A percentile compares a stretch with the other conserved stretches of the same genome.
phyloP scores from a whole-genome alignment of 352 stramenopile species.

The Salisapilia sapeloensis region DNA sequence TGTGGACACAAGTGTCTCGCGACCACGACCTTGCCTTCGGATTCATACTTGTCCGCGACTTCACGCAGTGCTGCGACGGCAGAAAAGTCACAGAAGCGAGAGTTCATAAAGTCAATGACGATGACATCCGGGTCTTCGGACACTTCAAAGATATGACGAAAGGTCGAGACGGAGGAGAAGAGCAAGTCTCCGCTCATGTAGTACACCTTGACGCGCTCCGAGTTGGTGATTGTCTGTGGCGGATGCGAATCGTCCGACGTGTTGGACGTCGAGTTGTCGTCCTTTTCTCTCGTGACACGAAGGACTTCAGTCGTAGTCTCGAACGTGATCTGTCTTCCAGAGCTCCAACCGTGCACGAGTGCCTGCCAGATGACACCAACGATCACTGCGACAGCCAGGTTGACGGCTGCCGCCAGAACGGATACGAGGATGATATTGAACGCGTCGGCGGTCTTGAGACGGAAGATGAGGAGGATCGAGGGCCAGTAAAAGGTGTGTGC shows the following conservation, averaged over 20 bases:
- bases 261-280: conserved; percentile 4
- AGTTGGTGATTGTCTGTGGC: conserved; percentile 5
- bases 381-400: conserved; percentile 76
- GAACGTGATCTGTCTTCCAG: conserved; percentile 22
- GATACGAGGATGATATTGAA: conserved; percentile 76
- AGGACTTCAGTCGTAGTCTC: conserved; percentile 1
- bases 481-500: conserved; percentile 86
- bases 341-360: conserved; percentile 71
- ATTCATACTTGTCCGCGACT: conserved; percentile 40
- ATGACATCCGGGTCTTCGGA: conserved; percentile 39
- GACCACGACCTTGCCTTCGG: conserved; percentile 57
- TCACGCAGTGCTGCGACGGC: conserved; percentile 67
- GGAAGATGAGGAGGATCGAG: conserved; percentile 64
- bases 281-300: not conserved
- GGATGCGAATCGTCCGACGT: conserved; percentile 9
- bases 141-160: conserved; percentile 66
- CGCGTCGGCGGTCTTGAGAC: conserved; percentile 43
- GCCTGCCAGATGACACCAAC: conserved; percentile 72
- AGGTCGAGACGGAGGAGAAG: conserved; percentile 59
- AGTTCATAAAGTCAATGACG: conserved; percentile 60
- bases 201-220: conserved; percentile 45
- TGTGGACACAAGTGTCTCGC: conserved; percentile 39
- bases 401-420: conserved; percentile 66
- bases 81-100: conserved; percentile 70
- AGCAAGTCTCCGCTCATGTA: conserved; percentile 53